Evolutionary conservation across 768 basidiomycete genomes (phyloP), one percentile per base, ranked within the genome.

Genomic region (Psilocybe sp.): DNA sequence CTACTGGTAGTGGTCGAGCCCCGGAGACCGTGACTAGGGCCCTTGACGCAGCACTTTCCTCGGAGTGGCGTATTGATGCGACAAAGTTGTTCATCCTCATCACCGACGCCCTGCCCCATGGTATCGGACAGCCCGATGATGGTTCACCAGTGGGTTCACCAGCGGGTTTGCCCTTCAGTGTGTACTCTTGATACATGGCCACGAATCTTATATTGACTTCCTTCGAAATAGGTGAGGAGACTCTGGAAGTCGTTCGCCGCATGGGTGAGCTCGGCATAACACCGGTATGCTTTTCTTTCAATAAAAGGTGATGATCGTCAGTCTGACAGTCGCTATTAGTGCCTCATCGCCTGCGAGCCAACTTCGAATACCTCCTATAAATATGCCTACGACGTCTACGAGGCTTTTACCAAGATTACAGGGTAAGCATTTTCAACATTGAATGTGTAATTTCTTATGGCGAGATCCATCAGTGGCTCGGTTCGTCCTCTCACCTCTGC

Each of bases 71-170:
- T 34, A 42, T 40, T 12, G 37, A 50, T 7, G 52, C 57, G 15
- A 49, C 42, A 37, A 58, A 52, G 40, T 48, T 53, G 18, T 53
- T 49, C 20, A 39, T 58, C 28, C 49, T 58, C 4, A 51, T 55
- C 16, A 55, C 57, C n/a, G 57, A 58, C 40, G 48, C 57, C 23
- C 57, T 53, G 20, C 57, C 53, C 11, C 57, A 58, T 36, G 57
- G 57, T 43, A 48, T 53, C n/a, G 51, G 54, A 7, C 54, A 58
- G 43, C 45, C 46, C n/a, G n/a, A n/a, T n/a, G n/a, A n/a, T n/a
- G n/a, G n/a, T n/a, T n/a, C 6, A 44, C 54, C 5, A 54, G 59
- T 35, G 40, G n/a, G 44, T 11, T 38, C 46, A 38, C 50, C 50
- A 19, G 28, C 33, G 44, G 7, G 23, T 7, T 7, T 7, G 4